These are phyloP conservation scores for Cryphonectria carpinicola DNA, from an alignment of 2,329 filamentous ascomycete genomes.

Conservation along the genomic window DNA sequence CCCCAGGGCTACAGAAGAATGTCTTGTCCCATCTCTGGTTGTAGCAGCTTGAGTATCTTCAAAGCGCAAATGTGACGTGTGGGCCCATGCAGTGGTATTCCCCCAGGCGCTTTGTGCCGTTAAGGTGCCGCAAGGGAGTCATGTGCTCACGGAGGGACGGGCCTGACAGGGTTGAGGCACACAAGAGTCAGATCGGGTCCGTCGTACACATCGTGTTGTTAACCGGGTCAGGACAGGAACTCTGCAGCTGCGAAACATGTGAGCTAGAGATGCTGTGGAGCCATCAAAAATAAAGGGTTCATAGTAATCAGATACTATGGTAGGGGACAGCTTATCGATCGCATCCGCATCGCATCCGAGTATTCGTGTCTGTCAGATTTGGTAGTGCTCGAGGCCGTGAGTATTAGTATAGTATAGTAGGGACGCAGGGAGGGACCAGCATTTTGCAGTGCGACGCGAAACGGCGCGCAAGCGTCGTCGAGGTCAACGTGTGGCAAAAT, in stretches of 20 bases:
- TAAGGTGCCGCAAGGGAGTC: neutral
- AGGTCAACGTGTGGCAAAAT: neutral
- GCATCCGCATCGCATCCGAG: neutral
- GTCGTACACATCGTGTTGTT: neutral
- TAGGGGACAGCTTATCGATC: neutral
- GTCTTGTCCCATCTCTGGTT: neutral
- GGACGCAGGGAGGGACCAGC: neutral
- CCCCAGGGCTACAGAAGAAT: neutral
- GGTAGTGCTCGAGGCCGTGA: neutral
- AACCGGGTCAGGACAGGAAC: neutral
- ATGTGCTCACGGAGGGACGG: neutral
- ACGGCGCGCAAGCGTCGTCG: constrained; percentile 6
- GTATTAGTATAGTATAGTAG: neutral
- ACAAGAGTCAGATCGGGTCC: neutral
- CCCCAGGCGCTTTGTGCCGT: neutral
- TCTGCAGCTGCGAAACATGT: neutral
- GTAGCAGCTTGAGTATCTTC: constrained; percentile 13
- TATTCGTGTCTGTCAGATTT: neutral
- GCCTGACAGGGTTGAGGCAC: neutral
- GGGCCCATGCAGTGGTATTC: neutral
- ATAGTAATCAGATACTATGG: no score
- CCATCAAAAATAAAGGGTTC: neutral
- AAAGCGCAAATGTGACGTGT: constrained; percentile 21
- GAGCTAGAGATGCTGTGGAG: neutral
- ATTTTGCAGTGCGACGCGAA: constrained; percentile 20